Percentiles rank a stretch among this genome's conserved stretches.
phyloP scores from a whole-genome alignment of 2,329 filamentous ascomycete species.

The Leptographium wingfieldii region DNA sequence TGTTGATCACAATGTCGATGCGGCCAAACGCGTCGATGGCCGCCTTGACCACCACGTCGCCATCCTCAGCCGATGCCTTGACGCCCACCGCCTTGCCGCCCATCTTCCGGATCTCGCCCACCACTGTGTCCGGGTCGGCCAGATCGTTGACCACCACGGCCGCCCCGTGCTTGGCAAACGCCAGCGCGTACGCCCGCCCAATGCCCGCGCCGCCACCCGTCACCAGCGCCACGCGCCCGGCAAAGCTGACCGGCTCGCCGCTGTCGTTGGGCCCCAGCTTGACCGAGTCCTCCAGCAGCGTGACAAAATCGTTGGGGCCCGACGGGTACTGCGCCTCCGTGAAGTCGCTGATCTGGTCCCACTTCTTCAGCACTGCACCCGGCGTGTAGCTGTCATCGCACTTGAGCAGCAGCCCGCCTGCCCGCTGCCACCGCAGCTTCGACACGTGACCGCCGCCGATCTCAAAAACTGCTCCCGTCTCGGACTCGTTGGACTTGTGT shows the following conservation, averaged over 20 bases:
- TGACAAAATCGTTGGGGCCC: slow-evolving; percentile 79
- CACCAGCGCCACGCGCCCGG: slow-evolving; percentile 71
- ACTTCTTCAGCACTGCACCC: slow-evolving; percentile 76
- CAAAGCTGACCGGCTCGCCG: slow-evolving; percentile 67
- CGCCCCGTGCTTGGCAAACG: slow-evolving; percentile 69
- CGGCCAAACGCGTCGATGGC: slow-evolving; percentile 90
- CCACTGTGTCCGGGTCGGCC: slow-evolving; percentile 79
- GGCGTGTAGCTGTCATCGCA: slow-evolving; percentile 81
- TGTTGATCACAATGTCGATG: slow-evolving; percentile 93
- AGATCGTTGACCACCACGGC: slow-evolving; percentile 92
- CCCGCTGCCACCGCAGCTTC: slow-evolving; percentile 91
- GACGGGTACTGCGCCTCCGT: slow-evolving; percentile 65
- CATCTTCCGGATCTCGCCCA: slow-evolving; percentile 79
- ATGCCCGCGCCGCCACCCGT: slow-evolving; percentile 85
- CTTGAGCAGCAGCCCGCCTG: slow-evolving; percentile 78
- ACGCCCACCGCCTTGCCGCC: slow-evolving; percentile 86
- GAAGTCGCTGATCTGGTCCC: slow-evolving; percentile 80
- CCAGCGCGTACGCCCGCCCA: slow-evolving; percentile 78
- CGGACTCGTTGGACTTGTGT: slow-evolving; percentile 69
- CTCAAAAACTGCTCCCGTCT: slow-evolving; percentile 87
- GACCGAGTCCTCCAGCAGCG: slow-evolving; percentile 70
- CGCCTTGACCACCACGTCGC: slow-evolving; percentile 78
- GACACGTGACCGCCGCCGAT: slow-evolving; percentile 84
- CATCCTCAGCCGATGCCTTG: slow-evolving; percentile 88
- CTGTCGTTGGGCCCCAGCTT: slow-evolving; percentile 61